Evolutionary conservation across 768 basidiomycete genomes (phyloP).

Genomic region (Termitomyces sp.): DNA sequence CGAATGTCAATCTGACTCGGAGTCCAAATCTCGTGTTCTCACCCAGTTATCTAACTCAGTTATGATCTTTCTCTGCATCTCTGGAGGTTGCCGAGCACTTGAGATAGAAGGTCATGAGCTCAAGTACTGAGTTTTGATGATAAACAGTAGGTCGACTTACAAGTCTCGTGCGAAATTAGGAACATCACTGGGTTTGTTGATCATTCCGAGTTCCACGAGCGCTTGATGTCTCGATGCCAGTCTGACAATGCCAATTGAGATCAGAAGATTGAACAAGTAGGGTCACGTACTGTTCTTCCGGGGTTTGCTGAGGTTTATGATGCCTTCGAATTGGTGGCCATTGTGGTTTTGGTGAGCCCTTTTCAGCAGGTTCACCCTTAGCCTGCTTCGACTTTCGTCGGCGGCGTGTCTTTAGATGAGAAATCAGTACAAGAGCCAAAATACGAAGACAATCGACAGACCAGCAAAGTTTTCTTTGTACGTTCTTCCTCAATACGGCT

Average conservation of each 20-base stretch:
- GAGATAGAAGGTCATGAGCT: not conserved
- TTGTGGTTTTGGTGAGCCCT: slow-evolving; percentile 33
- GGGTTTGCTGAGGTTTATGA: slow-evolving; percentile 44
- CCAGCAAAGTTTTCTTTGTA: slow-evolving; percentile 50
- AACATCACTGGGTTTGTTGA: slow-evolving; percentile 48
- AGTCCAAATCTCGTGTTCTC: slow-evolving; percentile 13
- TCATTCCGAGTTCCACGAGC: slow-evolving; percentile 58
- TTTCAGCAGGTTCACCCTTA: slow-evolving; percentile 14
- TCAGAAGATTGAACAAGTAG: not conserved
- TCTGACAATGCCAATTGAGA: slow-evolving; percentile 27
- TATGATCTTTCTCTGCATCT: slow-evolving; percentile 41
- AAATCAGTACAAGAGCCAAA: not conserved
- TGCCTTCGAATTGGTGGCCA: slow-evolving; percentile 70
- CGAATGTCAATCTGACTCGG: slow-evolving; percentile 3
- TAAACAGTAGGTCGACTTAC: slow-evolving; percentile 35
- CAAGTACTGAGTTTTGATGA: not conserved
- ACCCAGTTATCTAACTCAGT: slow-evolving; percentile 36
- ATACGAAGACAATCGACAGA: slow-evolving; percentile 18
- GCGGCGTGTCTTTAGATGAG: slow-evolving; percentile 26
- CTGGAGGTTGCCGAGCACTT: slow-evolving; percentile 37
- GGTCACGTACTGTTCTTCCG: slow-evolving; percentile 46
- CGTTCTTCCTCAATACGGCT: slow-evolving; percentile 69
- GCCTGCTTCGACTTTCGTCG: slow-evolving; percentile 19
- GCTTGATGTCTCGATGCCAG: slow-evolving; percentile 53
- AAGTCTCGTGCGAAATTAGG: slow-evolving; percentile 61